Conservation (phyloP, 2,329 filamentous ascomycete species). For the Grosmannia penicillata region DNA sequence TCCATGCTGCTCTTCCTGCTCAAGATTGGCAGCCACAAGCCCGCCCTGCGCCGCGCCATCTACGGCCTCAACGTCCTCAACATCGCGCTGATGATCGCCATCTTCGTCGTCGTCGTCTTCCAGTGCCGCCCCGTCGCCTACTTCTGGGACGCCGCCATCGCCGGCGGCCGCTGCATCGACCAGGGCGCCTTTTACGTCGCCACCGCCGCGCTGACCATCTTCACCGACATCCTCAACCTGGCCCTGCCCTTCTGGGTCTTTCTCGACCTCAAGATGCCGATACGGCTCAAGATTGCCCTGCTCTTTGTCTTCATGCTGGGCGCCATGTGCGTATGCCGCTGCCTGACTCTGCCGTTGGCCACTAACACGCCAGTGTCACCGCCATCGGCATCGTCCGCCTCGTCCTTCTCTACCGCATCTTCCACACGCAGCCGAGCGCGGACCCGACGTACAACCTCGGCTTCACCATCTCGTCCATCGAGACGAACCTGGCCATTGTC, state of each 20-base stretch:
- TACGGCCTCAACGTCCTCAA: slow-evolving; percentile 17
- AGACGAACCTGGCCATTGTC: slow-evolving; percentile 26
- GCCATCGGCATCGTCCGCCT: slow-evolving; percentile 20
- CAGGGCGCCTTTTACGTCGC: slow-evolving; percentile 16
- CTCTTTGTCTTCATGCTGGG: slow-evolving; percentile 18
- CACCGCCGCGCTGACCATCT: slow-evolving; percentile 25
- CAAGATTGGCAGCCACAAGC: slow-evolving; percentile 17
- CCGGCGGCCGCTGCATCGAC: slow-evolving; percentile 21
- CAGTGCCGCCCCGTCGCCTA: slow-evolving; percentile 25
- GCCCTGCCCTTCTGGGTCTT: slow-evolving; percentile 24
- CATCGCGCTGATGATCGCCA: slow-evolving; percentile 16
- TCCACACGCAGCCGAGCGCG: slow-evolving; percentile 14
- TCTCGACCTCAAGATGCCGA: slow-evolving; percentile 16
- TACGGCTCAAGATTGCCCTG: slow-evolving; percentile 16
- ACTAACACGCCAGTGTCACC: slow-evolving; percentile 15
- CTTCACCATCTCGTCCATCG: slow-evolving; percentile 21
- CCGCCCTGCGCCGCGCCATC: slow-evolving; percentile 14
- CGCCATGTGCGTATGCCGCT: slow-evolving; percentile 13
- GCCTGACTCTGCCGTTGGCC: background rate
- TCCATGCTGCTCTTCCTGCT: slow-evolving; percentile 19
- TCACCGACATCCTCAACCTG: slow-evolving; percentile 27
- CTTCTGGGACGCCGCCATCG: slow-evolving; percentile 28
- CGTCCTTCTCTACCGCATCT: slow-evolving; percentile 17
- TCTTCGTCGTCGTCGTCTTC: slow-evolving; percentile 19
- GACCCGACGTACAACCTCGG: slow-evolving; percentile 18